These are phyloP conservation scores for Ascochyta koolunga DNA, from an alignment of 2,329 filamentous ascomycete species.

Conservation along the genomic window DNA sequence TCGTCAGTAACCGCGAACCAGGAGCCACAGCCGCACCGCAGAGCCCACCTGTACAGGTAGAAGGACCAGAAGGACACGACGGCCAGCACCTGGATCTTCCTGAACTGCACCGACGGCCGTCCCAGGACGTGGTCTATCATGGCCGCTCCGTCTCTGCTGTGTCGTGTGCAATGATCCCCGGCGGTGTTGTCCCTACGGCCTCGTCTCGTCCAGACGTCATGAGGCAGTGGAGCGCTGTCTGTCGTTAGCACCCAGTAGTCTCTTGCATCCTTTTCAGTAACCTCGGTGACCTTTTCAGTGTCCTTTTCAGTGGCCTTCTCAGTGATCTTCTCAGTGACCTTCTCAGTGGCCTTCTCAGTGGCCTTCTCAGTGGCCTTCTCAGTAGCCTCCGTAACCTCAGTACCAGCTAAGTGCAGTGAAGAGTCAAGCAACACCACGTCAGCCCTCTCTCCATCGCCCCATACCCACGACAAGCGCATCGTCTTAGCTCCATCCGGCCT, in stretches of 20 bases:
- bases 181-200: conserved; percentile 2
- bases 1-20: conserved; percentile 21
- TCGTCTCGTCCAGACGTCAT: conserved; percentile 13
- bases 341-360: no score
- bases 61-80: conserved; percentile 91
- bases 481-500: background rate
- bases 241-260: no score
- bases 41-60: conserved; percentile 74
- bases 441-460: conserved; percentile 23
- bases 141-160: background rate
- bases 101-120: conserved; percentile 86
- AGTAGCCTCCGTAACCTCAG: no score
- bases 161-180: background rate
- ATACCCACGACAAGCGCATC: conserved; percentile 8
- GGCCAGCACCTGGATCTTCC: conserved; percentile 88
- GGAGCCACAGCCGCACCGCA: no score
- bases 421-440: background rate
- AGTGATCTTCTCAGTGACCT: no score
- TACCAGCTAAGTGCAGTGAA: background rate
- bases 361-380: no score
- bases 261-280: no score
- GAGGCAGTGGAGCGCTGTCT: background rate
- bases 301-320: no score
- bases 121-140: conserved; percentile 83
- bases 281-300: no score